phyloP scores from a whole-genome alignment of 225 moss, liverwort and hornwort genomes.

The Physcomitrellopsis africana region DNA sequence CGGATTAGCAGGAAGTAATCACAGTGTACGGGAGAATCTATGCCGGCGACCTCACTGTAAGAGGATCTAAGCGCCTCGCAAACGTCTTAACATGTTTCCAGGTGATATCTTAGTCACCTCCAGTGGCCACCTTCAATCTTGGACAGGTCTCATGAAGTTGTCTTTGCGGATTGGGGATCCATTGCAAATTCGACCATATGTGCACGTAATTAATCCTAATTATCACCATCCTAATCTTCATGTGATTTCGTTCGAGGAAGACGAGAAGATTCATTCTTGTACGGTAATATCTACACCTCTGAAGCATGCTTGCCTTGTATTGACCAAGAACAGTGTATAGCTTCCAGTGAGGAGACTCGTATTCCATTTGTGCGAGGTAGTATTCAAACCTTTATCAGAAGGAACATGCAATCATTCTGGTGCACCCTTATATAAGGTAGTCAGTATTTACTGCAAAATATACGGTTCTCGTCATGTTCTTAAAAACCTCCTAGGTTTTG shows the following conservation, averaged over 20 bases:
- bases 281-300: slow-evolving; percentile 22
- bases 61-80: slow-evolving; percentile 83
- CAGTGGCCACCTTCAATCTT: slow-evolving; percentile 15
- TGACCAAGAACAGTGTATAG: slow-evolving; percentile 66
- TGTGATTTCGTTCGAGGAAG: slow-evolving; percentile 21
- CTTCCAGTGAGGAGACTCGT: slow-evolving; percentile 81
- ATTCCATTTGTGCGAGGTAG: slow-evolving; percentile 75
- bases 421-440: neutral
- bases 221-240: slow-evolving; percentile 10
- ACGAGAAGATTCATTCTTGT: neutral
- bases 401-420: neutral
- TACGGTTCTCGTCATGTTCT: neutral
- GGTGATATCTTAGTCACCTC: slow-evolving; percentile 44
- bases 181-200: neutral
- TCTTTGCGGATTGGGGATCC: neutral
- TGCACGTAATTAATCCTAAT: slow-evolving; percentile 4
- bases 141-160: slow-evolving; percentile 7
- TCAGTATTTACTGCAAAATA: neutral
- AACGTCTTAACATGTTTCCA: slow-evolving; percentile 90
- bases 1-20: slow-evolving; percentile 69
- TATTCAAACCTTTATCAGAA: slow-evolving; percentile 8
- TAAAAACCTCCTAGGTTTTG: slow-evolving; percentile 2
- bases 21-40: slow-evolving; percentile 58
- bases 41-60: slow-evolving; percentile 75
- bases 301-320: slow-evolving; percentile 30